These are phyloP conservation scores for Zymoseptoria passerinii DNA, from an alignment of 2,329 filamentous ascomycete species.

Conservation along the genomic window DNA sequence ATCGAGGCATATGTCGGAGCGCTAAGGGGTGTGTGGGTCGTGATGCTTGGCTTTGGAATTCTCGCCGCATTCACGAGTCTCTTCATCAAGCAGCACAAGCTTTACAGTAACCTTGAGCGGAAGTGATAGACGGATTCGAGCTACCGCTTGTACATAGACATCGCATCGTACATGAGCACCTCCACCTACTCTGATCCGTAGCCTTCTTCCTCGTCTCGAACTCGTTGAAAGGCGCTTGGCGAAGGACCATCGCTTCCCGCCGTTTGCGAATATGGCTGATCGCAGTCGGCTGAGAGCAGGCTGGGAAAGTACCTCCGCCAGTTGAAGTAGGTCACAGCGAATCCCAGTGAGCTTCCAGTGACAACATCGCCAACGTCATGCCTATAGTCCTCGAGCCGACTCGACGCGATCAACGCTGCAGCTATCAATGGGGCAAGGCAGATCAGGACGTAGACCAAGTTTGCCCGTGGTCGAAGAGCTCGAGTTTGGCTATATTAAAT, in stretches of 20 bases:
- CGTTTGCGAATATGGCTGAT: slow-evolving; percentile 39
- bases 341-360: slow-evolving; percentile 46
- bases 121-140: slow-evolving; percentile 18
- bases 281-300: slow-evolving; percentile 43
- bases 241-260: neutral
- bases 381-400: slow-evolving; percentile 54
- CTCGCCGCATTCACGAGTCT: slow-evolving; percentile 54
- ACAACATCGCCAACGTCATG: slow-evolving; percentile 58
- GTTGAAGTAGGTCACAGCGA: slow-evolving; percentile 48
- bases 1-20: slow-evolving; percentile 67
- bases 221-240: slow-evolving; percentile 31
- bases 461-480: slow-evolving; percentile 50
- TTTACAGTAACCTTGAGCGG: slow-evolving; percentile 61
- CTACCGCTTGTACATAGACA: neutral
- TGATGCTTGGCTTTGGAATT: slow-evolving; percentile 55
- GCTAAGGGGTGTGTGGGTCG: slow-evolving; percentile 66
- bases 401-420: slow-evolving; percentile 53
- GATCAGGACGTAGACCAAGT: slow-evolving; percentile 48
- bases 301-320: slow-evolving; percentile 55
- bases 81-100: slow-evolving; percentile 68
- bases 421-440: slow-evolving; percentile 49
- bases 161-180: neutral
- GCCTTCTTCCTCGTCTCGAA: slow-evolving; percentile 40
- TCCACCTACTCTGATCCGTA: neutral
- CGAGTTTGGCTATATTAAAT: slow-evolving; percentile 45